phyloP scores from a whole-genome alignment of 2,329 filamentous ascomycete genomes.

The Scedosporium minutisporum region DNA sequence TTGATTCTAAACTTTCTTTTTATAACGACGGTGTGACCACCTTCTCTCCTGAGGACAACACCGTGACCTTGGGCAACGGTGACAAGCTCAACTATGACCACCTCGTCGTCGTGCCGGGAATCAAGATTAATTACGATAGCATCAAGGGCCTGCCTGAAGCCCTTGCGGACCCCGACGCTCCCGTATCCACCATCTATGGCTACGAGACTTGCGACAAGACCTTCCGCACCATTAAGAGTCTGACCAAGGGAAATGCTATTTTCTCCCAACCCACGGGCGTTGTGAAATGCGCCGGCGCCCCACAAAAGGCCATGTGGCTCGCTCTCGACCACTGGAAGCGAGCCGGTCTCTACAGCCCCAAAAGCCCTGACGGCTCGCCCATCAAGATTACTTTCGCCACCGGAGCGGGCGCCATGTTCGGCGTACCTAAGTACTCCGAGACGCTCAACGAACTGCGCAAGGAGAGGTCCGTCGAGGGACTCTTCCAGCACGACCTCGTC shows the following conservation, averaged over 20 bases:
- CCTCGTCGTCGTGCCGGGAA: conserved; percentile 51
- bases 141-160: conserved; percentile 49
- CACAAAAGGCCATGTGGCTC: conserved; percentile 55
- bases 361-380: conserved; percentile 25
- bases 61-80: conserved; percentile 43
- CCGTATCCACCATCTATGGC: conserved; percentile 48
- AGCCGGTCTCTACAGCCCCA: conserved; percentile 37
- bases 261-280: conserved; percentile 50
- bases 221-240: conserved; percentile 34
- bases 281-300: conserved; percentile 52
- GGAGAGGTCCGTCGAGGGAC: conserved; percentile 45
- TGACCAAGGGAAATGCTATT: conserved; percentile 41
- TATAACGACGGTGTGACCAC: conserved; percentile 42
- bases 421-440: conserved; percentile 48
- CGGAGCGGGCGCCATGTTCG: conserved; percentile 47
- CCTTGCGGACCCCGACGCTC: conserved; percentile 33
- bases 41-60: conserved; percentile 47
- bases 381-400: conserved; percentile 48
- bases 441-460: conserved; percentile 42
- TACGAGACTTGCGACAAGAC: conserved; percentile 47
- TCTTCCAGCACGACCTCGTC: conserved; percentile 49
- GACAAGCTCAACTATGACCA: conserved; percentile 52
- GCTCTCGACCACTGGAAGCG: conserved; percentile 50
- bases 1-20: conserved; percentile 52
- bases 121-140: conserved; percentile 38